Conservation (phyloP, 1,284 basidiomycete species). For the Anthracocystis setariae region DNA sequence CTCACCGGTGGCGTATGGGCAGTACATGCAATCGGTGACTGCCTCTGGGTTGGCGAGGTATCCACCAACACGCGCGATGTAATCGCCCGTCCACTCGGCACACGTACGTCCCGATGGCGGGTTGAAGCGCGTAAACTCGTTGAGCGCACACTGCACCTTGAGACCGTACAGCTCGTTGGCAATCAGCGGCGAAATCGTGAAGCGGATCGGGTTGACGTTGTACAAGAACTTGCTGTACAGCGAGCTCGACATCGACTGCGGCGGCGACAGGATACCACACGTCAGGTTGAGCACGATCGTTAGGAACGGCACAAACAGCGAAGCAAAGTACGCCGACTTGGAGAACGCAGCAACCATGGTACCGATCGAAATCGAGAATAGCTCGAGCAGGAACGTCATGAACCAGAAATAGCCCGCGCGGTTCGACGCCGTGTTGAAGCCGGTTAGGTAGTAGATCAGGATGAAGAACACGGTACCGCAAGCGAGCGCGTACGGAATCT, state of each 20-base stretch:
- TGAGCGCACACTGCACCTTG: slow-evolving; percentile 74
- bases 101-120: slow-evolving; percentile 83
- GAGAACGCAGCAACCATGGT: slow-evolving; percentile 70
- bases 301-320: slow-evolving; percentile 81
- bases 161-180: slow-evolving; percentile 83
- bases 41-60: slow-evolving; percentile 81
- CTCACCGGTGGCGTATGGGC: slow-evolving; percentile 76
- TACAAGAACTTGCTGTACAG: slow-evolving; percentile 59
- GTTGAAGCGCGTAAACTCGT: slow-evolving; percentile 74
- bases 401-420: slow-evolving; percentile 80
- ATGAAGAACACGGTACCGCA: slow-evolving; percentile 50
- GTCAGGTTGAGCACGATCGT: slow-evolving; percentile 69
- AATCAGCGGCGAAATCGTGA: slow-evolving; percentile 71
- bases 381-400: slow-evolving; percentile 61
- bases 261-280: slow-evolving; percentile 78
- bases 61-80: slow-evolving; percentile 74
- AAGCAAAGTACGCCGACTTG: slow-evolving; percentile 74
- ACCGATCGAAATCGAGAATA: slow-evolving; percentile 55
- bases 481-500: slow-evolving; percentile 78
- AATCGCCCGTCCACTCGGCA: slow-evolving; percentile 69
- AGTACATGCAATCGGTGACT: slow-evolving; percentile 77
- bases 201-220: slow-evolving; percentile 61
- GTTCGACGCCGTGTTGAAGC: slow-evolving; percentile 71
- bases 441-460: slow-evolving; percentile 72
- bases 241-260: slow-evolving; percentile 43